Conservation (phyloP, 1,284 basidiomycete genomes). For the Rugosomyces carneus region DNA sequence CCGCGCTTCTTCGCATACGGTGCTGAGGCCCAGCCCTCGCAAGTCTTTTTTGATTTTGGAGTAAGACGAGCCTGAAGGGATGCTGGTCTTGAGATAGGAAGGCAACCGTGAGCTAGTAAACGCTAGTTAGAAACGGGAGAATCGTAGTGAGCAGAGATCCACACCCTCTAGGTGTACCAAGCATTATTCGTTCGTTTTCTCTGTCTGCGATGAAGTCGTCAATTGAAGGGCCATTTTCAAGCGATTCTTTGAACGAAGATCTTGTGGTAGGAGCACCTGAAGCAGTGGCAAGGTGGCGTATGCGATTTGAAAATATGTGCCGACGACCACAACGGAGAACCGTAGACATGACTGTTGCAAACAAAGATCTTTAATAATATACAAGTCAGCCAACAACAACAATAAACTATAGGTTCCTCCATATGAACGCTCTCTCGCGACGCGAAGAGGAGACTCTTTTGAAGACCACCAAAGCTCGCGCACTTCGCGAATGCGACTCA, state of each 20-base stretch:
- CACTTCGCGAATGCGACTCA: constrained; percentile 73
- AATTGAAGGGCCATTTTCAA: constrained; percentile 72
- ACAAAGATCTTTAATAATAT: background rate
- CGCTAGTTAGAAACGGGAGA: constrained; percentile 2
- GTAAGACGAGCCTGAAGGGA: constrained; percentile 87
- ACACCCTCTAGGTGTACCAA: constrained; percentile 77
- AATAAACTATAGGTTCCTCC: background rate
- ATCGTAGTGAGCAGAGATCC: constrained; percentile 18
- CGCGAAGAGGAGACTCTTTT: constrained; percentile 83
- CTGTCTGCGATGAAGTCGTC: constrained; percentile 81
- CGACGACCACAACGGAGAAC: constrained; percentile 10
- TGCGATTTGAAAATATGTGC: background rate
- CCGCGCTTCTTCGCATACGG: constrained; percentile 97
- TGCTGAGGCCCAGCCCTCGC: constrained; percentile 86
- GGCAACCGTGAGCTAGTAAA: constrained; percentile 78
- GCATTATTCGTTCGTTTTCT: constrained; percentile 57
- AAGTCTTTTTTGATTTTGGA: constrained; percentile 94
- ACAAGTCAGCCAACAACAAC: background rate
- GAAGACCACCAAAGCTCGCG: constrained; percentile 76
- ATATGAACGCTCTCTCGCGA: constrained; percentile 81
- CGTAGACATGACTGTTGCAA: constrained; percentile 4
- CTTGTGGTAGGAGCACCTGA: constrained; percentile 35
- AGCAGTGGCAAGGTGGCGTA: constrained; percentile 48
- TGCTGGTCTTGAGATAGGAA: constrained; percentile 87
- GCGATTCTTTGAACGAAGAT: constrained; percentile 46